A percentile compares a stretch with the other conserved stretches of the same genome.
Conservation (phyloP, 2,329 filamentous ascomycete genomes). For the Cladosporium velox region DNA sequence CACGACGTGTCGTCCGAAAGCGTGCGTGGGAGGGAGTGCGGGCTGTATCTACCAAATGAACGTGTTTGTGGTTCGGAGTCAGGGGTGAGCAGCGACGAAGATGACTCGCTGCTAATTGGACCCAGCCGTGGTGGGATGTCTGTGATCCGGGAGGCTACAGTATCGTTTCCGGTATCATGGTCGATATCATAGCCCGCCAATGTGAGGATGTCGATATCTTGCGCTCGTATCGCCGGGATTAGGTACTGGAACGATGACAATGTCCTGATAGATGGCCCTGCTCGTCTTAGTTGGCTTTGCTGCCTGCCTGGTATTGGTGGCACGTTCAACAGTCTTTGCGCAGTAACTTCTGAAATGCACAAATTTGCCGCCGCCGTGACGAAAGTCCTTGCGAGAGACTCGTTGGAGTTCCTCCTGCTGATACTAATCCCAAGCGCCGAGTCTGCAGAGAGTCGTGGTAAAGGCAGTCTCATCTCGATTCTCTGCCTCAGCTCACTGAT, state of each 20-base stretch:
- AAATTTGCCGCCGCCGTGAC: constrained; percentile 11
- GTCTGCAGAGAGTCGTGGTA: constrained; percentile 8
- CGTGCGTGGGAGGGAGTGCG: not conserved
- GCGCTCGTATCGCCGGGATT: constrained; percentile 6
- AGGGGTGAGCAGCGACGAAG: not conserved
- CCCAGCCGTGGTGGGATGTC: not conserved
- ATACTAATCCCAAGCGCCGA: constrained; percentile 1
- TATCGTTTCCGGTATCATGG: not conserved
- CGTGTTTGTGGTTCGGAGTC: not conserved
- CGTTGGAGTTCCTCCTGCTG: constrained; percentile 12
- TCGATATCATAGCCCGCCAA: not conserved
- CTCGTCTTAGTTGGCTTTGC: not conserved
- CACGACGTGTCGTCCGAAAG: not conserved
- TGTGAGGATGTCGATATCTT: constrained; percentile 9
- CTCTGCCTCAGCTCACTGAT: constrained; percentile 13
- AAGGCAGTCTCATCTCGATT: constrained; percentile 6
- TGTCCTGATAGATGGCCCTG: not conserved
- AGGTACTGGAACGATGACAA: constrained; percentile 5
- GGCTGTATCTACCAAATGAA: not conserved
- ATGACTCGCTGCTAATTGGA: not conserved
- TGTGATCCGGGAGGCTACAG: not conserved
- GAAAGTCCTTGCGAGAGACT: constrained; percentile 9
- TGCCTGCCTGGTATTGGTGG: not conserved
- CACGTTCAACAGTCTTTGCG: not conserved
- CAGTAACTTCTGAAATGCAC: not conserved